A percentile compares a stretch with the other conserved stretches of the same genome.
These are phyloP conservation scores for Phytophthora gonapodyides DNA, from an alignment of 352 stramenopile genomes.

Conservation along the genomic window DNA sequence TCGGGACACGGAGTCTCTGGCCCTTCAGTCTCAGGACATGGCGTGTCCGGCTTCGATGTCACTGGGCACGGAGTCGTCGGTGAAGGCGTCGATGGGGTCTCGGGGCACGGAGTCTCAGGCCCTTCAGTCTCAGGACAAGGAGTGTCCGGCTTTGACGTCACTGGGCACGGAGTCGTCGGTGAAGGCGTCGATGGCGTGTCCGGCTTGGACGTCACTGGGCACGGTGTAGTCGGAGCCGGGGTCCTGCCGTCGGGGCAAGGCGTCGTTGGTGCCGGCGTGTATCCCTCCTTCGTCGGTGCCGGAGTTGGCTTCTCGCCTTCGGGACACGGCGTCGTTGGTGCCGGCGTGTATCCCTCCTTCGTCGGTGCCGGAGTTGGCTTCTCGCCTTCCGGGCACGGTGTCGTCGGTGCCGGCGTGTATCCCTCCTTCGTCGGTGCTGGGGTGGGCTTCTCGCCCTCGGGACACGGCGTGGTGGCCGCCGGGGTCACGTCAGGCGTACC, in stretches of 20 bases:
- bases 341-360: neutral
- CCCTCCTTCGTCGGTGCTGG: conserved; percentile 8
- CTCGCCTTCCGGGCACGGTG: neutral
- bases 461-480: conserved; percentile 11
- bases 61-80: conserved; percentile 1
- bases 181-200: neutral
- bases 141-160: neutral
- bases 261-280: neutral
- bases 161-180: conserved; percentile 1
- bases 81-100: neutral
- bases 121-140: neutral
- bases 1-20: conserved; percentile 2
- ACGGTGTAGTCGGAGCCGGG: neutral
- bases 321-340: neutral
- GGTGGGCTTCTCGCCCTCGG: neutral
- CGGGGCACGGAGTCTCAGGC: conserved; percentile 1
- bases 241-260: neutral
- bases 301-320: neutral
- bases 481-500: conserved; percentile 16
- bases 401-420: neutral
- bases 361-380: conserved; percentile 9
- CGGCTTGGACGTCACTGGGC: neutral
- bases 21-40: neutral
- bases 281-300: conserved; percentile 7
- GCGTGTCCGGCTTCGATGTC: neutral